A percentile compares a stretch with the other conserved stretches of the same genome.
Conservation (phyloP, 1,284 basidiomycete species). For the Apiotrichum sp. region DNA sequence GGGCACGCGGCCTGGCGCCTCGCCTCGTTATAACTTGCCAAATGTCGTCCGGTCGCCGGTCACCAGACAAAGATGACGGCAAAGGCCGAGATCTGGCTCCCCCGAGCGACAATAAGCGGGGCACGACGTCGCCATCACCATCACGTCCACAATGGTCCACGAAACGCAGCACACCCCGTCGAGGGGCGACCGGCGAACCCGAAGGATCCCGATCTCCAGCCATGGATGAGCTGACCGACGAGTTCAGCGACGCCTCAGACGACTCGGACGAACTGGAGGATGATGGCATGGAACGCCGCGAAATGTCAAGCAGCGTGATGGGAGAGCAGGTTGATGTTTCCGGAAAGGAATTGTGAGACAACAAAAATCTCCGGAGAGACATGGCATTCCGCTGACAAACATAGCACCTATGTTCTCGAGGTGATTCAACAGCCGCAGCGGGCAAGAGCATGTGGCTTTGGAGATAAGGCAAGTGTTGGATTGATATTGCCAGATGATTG, state of each 20-base stretch:
- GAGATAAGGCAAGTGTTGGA: conserved; percentile 65
- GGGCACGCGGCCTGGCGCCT: background rate
- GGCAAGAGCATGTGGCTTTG: conserved; percentile 89
- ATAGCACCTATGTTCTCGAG: conserved; percentile 70
- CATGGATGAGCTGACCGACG: conserved; percentile 8
- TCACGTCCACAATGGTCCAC: background rate
- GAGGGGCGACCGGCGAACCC: background rate
- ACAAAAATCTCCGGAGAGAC: too few species aligned
- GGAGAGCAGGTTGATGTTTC: background rate
- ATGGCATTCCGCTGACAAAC: background rate
- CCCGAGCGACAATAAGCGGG: background rate
- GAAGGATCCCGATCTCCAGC: background rate
- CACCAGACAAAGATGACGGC: background rate
- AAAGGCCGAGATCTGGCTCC: background rate
- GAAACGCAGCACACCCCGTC: background rate
- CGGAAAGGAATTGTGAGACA: conserved; percentile 2
- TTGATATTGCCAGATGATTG: too few species aligned
- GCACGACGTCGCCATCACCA: background rate
- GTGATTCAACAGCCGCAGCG: conserved; percentile 79
- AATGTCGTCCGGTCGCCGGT: background rate
- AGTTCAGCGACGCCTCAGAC: conserved; percentile 8
- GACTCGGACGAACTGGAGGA: conserved; percentile 17
- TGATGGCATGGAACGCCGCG: background rate
- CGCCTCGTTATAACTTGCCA: background rate
- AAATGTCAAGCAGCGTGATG: conserved; percentile 3